Conservation (phyloP, 2,329 filamentous ascomycete genomes). For the Ascochyta pisi region DNA sequence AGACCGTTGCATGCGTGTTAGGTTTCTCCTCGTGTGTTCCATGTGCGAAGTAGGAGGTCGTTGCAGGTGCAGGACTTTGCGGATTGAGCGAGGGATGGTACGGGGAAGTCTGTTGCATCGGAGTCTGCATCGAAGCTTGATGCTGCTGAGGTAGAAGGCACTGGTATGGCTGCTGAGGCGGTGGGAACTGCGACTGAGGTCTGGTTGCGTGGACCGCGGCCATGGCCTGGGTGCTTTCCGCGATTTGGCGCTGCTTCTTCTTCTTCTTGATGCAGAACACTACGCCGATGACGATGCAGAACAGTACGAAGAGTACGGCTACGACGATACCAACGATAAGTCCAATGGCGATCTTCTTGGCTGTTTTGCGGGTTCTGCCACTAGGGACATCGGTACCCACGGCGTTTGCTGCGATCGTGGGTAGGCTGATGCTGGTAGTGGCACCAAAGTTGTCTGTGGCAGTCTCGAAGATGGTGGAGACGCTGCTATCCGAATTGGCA, state of each 20-base stretch:
- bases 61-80: conserved; percentile 10
- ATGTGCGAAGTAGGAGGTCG: conserved; percentile 20
- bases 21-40: conserved; percentile 23
- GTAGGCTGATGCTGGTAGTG: conserved; percentile 28
- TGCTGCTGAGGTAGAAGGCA: not conserved
- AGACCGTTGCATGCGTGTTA: conserved; percentile 24
- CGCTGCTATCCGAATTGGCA: conserved; percentile 8
- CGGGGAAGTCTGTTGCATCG: conserved; percentile 3
- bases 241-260: conserved; percentile 28
- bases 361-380: conserved; percentile 8
- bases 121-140: conserved; percentile 6
- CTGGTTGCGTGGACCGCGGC: conserved; percentile 24
- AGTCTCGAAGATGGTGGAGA: conserved; percentile 26
- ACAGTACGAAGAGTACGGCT: conserved; percentile 26
- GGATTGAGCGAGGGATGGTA: conserved; percentile 4
- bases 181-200: conserved; percentile 23
- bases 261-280: conserved; percentile 30
- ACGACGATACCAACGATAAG: conserved; percentile 31
- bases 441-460: conserved; percentile 20
- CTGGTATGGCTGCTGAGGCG: conserved; percentile 14
- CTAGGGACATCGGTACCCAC: conserved; percentile 13
- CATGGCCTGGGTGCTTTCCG: conserved; percentile 23
- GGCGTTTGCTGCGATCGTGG: conserved; percentile 23
- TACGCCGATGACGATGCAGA: conserved; percentile 23
- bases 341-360: conserved; percentile 26